A percentile compares a stretch with the other conserved stretches of the same genome.
These are phyloP conservation scores for Chaetothyriales sp. DNA, from an alignment of 2,329 filamentous ascomycete genomes.

Conservation along the genomic window DNA sequence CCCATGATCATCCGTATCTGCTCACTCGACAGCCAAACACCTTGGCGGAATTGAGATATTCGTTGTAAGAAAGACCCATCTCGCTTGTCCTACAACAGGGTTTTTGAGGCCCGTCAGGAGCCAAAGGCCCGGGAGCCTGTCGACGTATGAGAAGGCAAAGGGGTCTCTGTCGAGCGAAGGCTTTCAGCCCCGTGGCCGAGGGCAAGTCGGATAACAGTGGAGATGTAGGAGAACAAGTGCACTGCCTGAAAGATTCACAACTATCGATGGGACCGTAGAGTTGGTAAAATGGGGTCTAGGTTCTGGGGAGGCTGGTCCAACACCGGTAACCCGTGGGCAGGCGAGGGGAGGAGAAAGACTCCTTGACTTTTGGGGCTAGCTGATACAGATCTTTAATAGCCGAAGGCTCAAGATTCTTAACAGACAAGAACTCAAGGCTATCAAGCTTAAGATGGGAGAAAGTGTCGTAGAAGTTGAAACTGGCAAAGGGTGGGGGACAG, in stretches of 20 bases:
- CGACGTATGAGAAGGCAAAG: neutral
- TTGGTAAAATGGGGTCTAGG: neutral
- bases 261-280: neutral
- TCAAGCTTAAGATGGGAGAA: too few relatives aligned
- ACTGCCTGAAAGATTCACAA: neutral
- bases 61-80: constrained; percentile 86
- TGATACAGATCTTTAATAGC: neutral
- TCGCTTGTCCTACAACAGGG: neutral
- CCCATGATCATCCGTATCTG: neutral
- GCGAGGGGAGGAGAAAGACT: neutral
- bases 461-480: neutral
- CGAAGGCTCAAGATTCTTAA: neutral
- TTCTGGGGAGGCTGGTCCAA: neutral
- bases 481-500: neutral
- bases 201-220: neutral
- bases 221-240: neutral
- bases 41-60: constrained; percentile 70
- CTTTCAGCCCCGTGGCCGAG: neutral
- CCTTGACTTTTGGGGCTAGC: neutral
- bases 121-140: neutral
- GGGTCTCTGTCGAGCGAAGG: neutral
- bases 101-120: neutral
- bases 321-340: neutral
- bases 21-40: constrained; percentile 70
- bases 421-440: too few relatives aligned